Evolutionary conservation across 2,329 filamentous ascomycete species (phyloP), one percentile per base, ranked within the genome.

Genomic region (Elsinoe fawcettii): DNA sequence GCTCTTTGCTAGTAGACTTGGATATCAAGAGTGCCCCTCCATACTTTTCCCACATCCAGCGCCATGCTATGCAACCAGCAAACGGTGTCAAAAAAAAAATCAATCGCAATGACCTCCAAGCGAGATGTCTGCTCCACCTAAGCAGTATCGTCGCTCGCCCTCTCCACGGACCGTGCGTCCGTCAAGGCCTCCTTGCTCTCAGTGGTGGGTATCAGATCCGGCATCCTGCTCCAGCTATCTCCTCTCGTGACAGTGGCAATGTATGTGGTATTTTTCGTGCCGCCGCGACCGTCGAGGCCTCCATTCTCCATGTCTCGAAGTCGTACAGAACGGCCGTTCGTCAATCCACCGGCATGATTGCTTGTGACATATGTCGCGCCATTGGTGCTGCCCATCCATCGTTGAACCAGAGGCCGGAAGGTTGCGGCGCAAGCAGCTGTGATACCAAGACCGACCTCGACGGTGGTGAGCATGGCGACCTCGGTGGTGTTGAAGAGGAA

Each of bases 341-440:
- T 25, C 3, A 34, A 2, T 9, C 30, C 49, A 16, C 30, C 49
- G 8, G 16, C 18, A 16, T 53, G 49, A 20, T 39, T 53, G 34
- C 30, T 39, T 30, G 18, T 37, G 2, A 53, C 49, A 18, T 39
- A 53, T 6, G 49, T 39, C 12, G 54, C 32, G 25, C 39, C 27
- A 2, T 32, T 56, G n/a, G 12, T 46, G 27, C 30, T 44, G 18
- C 20, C 32, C 11, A 57, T 23, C 36, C 56, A 47, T n/a, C 37
- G 27, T 27, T 58, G 51, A 25, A 80, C 68, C 0, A 80, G 70
- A 1, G 78, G 77, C 2, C 75, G 73, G 5, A 79, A 70, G 1
- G 76, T 79, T 6, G 76, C 76, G 6, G 79, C 69, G 59, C 72
- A 75, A 14, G 72, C 75, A 8, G 77, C 77, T 11, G 64, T 68